These are phyloP conservation scores for Daldinia sp. DNA, from an alignment of 2,329 filamentous ascomycete species.

Conservation along the genomic window DNA sequence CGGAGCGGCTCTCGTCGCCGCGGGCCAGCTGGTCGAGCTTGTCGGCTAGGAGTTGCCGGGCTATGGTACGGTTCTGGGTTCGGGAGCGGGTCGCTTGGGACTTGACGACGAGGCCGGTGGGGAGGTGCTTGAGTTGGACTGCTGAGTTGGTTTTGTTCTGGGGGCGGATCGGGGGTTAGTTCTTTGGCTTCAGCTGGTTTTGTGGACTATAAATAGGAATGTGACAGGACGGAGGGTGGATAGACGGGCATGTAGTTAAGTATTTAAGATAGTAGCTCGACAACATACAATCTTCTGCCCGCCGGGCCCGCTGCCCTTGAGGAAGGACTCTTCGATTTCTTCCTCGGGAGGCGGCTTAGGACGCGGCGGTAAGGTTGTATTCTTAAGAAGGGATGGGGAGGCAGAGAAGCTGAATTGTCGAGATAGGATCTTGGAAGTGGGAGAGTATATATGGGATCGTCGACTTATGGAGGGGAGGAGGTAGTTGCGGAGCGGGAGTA, in stretches of 20 bases:
- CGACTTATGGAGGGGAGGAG: background rate
- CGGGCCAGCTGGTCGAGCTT: slow-evolving; percentile 76
- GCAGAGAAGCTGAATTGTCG: slow-evolving; percentile 47
- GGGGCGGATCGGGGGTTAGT: slow-evolving; percentile 7
- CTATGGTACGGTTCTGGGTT: slow-evolving; percentile 86
- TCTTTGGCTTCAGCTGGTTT: slow-evolving; percentile 6
- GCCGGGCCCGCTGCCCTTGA: slow-evolving; percentile 91
- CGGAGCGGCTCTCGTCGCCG: slow-evolving; percentile 72
- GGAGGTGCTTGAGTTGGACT: slow-evolving; percentile 88
- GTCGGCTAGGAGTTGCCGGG: slow-evolving; percentile 78
- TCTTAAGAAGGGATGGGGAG: slow-evolving; percentile 52
- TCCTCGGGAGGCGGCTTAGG: slow-evolving; percentile 75
- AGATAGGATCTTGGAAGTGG: background rate
- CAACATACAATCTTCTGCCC: slow-evolving; percentile 89
- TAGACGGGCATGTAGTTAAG: background rate
- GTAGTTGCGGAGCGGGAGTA: background rate
- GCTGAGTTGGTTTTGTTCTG: slow-evolving; percentile 97
- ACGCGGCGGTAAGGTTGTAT: slow-evolving; percentile 72
- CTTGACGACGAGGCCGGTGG: slow-evolving; percentile 93
- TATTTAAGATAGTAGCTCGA: background rate
- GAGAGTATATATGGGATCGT: background rate
- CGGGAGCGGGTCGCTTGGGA: slow-evolving; percentile 90
- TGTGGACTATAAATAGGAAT: background rate
- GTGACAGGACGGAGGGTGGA: background rate
- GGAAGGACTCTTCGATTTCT: slow-evolving; percentile 84